Evolutionary conservation across 805 yeast genomes (phyloP).

Genomic region (Metahyphopichia silvanorum): DNA sequence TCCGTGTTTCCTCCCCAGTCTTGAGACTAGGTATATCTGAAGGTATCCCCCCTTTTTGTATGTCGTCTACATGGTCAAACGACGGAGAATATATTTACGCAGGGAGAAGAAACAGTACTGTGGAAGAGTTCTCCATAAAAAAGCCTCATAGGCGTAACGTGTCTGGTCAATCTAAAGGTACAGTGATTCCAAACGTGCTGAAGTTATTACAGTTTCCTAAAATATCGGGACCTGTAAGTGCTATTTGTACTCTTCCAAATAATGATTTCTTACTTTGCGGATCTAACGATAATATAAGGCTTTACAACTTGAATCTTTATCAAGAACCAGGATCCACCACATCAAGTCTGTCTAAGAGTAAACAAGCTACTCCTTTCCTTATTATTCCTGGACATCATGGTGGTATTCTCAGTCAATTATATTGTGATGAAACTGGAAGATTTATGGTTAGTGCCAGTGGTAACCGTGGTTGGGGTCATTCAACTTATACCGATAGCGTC

Average conservation of each 20-base stretch:
- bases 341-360: conserved; percentile 23
- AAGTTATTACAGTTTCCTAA: conserved; percentile 71
- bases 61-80: conserved; percentile 82
- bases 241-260: conserved; percentile 77
- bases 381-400: conserved; percentile 98
- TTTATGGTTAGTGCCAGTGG: conserved; percentile 92
- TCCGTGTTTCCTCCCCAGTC: conserved; percentile 46
- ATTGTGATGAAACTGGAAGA: conserved; percentile 82
- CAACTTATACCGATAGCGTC: conserved; percentile 73
- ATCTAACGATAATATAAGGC: conserved; percentile 82
- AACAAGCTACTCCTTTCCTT: conserved; percentile 66
- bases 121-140: conserved; percentile 69
- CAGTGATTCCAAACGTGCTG: conserved; percentile 44
- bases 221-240: conserved; percentile 87
- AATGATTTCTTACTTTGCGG: conserved; percentile 80
- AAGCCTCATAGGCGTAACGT: conserved; percentile 43
- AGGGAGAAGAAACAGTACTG: conserved; percentile 86
- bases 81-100: conserved; percentile 77
- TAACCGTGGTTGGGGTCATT: conserved; percentile 89
- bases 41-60: conserved; percentile 91
- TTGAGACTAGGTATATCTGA: conserved; percentile 53
- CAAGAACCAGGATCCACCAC: conserved; percentile 25
- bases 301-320: conserved; percentile 66
- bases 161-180: conserved; percentile 18
- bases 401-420: conserved; percentile 72